phyloP scores from a whole-genome alignment of 768 basidiomycete genomes.

The Gautieria morchelliformis region DNA sequence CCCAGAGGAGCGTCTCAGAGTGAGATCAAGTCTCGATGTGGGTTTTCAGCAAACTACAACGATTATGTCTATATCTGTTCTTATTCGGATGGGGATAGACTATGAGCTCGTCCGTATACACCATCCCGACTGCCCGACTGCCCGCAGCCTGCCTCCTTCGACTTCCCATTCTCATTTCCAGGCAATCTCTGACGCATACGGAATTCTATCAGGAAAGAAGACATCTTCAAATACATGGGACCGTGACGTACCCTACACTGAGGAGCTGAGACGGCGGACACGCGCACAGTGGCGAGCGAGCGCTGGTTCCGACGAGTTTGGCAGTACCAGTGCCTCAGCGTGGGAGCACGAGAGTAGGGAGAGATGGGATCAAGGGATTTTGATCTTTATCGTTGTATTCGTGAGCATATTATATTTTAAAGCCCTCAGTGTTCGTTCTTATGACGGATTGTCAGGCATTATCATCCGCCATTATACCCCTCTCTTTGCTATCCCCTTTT shows the following conservation, averaged over 20 bases:
- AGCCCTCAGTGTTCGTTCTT: neutral
- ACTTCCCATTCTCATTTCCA: conserved; percentile 55
- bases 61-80: neutral
- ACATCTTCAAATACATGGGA: neutral
- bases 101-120: conserved; percentile 64
- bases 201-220: conserved; percentile 35
- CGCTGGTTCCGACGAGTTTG: conserved; percentile 18
- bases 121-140: conserved; percentile 56
- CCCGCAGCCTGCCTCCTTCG: conserved; percentile 30
- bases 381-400: conserved; percentile 20
- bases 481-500: conserved; percentile 28
- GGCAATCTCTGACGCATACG: conserved; percentile 55
- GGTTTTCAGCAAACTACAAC: conserved; percentile 18
- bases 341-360: conserved; percentile 13
- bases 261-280: conserved; percentile 38
- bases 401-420: neutral
- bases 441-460: conserved; percentile 20
- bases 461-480: conserved; percentile 29
- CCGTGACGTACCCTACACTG: conserved; percentile 23
- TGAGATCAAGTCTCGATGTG: conserved; percentile 62
- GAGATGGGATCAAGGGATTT: conserved; percentile 33
- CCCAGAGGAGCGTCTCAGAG: conserved; percentile 40
- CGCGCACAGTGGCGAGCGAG: conserved; percentile 16
- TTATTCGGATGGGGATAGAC: conserved; percentile 30
- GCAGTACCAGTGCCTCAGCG: conserved; percentile 14